Base-by-base conservation (phyloP, 805 yeast genomes). In the Metschnikowia corniflorae region DNA sequence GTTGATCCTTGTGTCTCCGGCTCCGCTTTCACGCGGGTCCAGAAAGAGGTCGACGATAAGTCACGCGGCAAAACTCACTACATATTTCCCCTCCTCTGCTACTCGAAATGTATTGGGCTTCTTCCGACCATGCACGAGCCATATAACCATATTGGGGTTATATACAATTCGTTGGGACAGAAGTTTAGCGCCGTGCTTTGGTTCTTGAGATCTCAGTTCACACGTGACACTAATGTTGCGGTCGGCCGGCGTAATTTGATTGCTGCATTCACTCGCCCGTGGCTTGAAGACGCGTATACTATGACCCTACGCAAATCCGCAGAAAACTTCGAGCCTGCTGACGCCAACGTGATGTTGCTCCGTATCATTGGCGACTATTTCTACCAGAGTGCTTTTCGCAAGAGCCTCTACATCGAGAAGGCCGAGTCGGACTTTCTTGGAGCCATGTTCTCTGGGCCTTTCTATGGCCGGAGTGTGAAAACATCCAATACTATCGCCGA, bases 81-180 rank as follows among this genome's bases (percentile, higher is more conserved):
- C 36, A 37, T 44, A 3, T 53, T 47, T 31, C 48, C 70, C 2
- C 40, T 64, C 20, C 49, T 46, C 21, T 60, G 51, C 43, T 77
- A 79, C 48, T 68, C 73, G 32, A 55, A 67, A 29, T 78, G 86
- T 14, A 71, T 77, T 21, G 51, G 75, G 18, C 58, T 82, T 14
- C 55, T 81, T 18, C 89, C 91, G 1, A 75, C 86, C 0, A 65
- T 80, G 39, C 84, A 84, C 35, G 88, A 81, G 49, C 81, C 78
- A 19, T 75, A 75, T 47, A 77, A 77, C 46, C 80, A 77, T 46
- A 67, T 76, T 31, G 85, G 81, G 3, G 71, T 66, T 52, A 62
- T 68, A 16, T 45, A 50, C 42, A 66, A 67, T 41, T 33, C 55
- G n/a, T 39, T 65, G 31, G 73, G 68, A 37, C 74, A 72, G 42